Percentiles rank a stretch among this genome's conserved stretches.
Conservation (phyloP, 2,329 filamentous ascomycete species). For the Allantophomopsis lycopodina region DNA sequence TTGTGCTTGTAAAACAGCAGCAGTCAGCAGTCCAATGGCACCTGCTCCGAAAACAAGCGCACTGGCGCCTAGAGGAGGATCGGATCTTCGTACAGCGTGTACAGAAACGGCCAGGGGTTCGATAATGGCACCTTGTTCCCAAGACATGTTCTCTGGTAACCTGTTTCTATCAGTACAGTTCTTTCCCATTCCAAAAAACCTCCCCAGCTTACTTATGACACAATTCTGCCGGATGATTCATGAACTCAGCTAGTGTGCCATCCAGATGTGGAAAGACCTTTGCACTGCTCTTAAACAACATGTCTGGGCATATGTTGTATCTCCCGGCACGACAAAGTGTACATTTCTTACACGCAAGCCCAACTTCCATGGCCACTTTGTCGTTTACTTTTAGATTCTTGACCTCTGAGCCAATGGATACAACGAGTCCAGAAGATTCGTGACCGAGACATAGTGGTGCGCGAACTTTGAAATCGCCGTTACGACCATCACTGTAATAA, state of each 20-base stretch:
- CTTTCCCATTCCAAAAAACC: not conserved
- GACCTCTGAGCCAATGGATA: conserved; percentile 70
- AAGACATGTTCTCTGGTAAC: conserved; percentile 57
- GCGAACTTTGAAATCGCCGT: conserved; percentile 87
- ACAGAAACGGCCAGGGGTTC: conserved; percentile 86
- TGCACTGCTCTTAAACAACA: conserved; percentile 20
- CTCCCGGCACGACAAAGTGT: conserved; percentile 80
- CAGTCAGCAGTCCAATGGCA: conserved; percentile 61
- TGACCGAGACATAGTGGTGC: conserved; percentile 86
- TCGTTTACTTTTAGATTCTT: conserved; percentile 69
- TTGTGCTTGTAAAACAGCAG: conserved; percentile 38
- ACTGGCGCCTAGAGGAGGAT: conserved; percentile 66
- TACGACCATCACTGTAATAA: conserved; percentile 92
- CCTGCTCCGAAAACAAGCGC: conserved; percentile 85
- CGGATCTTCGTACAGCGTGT: conserved; percentile 72
- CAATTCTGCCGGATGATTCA: conserved; percentile 91
- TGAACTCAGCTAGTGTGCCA: conserved; percentile 18
- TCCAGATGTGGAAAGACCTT: conserved; percentile 20
- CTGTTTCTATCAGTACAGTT: conserved; percentile 6
- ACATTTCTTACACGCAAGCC: conserved; percentile 81
- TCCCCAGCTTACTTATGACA: conserved; percentile 56
- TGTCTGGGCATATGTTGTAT: conserved; percentile 80
- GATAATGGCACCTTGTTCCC: conserved; percentile 78
- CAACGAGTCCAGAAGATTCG: conserved; percentile 75
- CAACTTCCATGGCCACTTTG: conserved; percentile 86